Conservation (phyloP, 2,329 filamentous ascomycete species). For the Ceratocystis lukuohia region DNA sequence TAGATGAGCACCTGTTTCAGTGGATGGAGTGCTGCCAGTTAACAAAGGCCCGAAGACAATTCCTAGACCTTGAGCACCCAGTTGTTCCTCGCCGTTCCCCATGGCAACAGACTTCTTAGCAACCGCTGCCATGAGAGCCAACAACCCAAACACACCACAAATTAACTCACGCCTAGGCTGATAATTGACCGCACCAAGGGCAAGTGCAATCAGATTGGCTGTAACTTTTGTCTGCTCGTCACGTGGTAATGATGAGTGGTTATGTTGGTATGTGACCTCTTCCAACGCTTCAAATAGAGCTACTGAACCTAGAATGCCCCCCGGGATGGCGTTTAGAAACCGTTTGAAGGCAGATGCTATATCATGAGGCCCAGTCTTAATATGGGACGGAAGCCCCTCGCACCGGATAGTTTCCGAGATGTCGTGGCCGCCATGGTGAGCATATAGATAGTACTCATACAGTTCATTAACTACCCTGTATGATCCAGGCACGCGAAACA, state of each 20-base stretch:
- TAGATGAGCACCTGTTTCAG: neutral
- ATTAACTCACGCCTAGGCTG: slow-evolving; percentile 49
- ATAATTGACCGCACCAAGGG: slow-evolving; percentile 45
- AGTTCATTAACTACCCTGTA: slow-evolving; percentile 41
- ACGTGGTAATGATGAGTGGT: slow-evolving; percentile 39
- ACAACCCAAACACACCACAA: slow-evolving; percentile 52
- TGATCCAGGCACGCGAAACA: slow-evolving; percentile 53
- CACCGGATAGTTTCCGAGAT: slow-evolving; percentile 42
- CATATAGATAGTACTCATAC: slow-evolving; percentile 48
- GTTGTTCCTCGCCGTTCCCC: slow-evolving; percentile 15
- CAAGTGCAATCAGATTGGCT: slow-evolving; percentile 53
- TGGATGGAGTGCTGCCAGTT: slow-evolving; percentile 29
- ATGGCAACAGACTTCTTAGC: slow-evolving; percentile 37
- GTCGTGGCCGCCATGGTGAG: slow-evolving; percentile 14
- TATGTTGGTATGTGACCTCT: slow-evolving; percentile 14
- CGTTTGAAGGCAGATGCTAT: slow-evolving; percentile 55
- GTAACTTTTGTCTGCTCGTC: slow-evolving; percentile 42
- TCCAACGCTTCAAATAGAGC: slow-evolving; percentile 49
- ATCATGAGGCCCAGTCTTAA: slow-evolving; percentile 48
- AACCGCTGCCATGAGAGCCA: slow-evolving; percentile 45
- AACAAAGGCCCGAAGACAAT: slow-evolving; percentile 54
- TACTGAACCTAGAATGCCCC: slow-evolving; percentile 52
- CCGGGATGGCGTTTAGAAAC: slow-evolving; percentile 48
- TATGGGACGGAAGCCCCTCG: slow-evolving; percentile 46
- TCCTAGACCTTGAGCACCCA: slow-evolving; percentile 51